phyloP scores from a whole-genome alignment of 305 asterid genomes.

The Rubia tinctorum region DNA sequence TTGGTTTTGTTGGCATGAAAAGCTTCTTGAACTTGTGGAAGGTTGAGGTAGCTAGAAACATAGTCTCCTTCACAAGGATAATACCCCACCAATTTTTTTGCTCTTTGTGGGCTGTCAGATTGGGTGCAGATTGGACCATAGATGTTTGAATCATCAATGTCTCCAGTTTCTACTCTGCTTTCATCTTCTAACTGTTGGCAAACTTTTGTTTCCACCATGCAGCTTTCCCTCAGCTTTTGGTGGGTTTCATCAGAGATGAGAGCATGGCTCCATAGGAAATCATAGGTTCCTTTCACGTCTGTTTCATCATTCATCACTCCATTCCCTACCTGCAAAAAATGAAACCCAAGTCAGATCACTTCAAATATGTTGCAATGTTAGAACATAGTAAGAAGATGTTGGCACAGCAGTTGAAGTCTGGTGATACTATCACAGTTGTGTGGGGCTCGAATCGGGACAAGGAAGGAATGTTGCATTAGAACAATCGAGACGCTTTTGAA shows the following conservation, averaged over 20 bases:
- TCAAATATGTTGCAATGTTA: too few relatives aligned
- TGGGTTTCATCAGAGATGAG: slow-evolving; percentile 39
- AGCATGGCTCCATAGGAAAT: slow-evolving; percentile 43
- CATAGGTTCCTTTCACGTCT: slow-evolving; percentile 27
- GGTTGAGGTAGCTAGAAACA: slow-evolving; percentile 29
- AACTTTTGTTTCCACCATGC: slow-evolving; percentile 16
- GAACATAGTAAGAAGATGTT: too few relatives aligned
- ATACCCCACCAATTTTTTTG: slow-evolving; percentile 12
- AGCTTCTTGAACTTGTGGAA: slow-evolving; percentile 38
- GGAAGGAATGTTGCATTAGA: too few relatives aligned
- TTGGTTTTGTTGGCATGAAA: slow-evolving; percentile 39
- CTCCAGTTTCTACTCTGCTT: slow-evolving; percentile 23
- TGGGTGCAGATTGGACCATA: slow-evolving; percentile 31
- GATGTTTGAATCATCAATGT: slow-evolving; percentile 30
- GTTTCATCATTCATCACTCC: slow-evolving; percentile 38
- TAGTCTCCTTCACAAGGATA: slow-evolving; percentile 37
- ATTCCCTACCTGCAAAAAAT: slow-evolving; percentile 37
- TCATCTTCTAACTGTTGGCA: slow-evolving; percentile 22
- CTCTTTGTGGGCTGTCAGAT: slow-evolving; percentile 10
- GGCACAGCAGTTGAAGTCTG: too few relatives aligned
- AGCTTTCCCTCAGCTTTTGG: slow-evolving; percentile 26
- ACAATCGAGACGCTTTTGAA: too few relatives aligned
- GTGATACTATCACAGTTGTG: too few relatives aligned
- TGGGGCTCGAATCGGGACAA: too few relatives aligned
- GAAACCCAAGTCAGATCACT: too few relatives aligned